Evolutionary conservation across 164 flowering plant species (phyloP), one percentile per base, ranked within the genome.

Genomic region (Vitis vinifera): DNA sequence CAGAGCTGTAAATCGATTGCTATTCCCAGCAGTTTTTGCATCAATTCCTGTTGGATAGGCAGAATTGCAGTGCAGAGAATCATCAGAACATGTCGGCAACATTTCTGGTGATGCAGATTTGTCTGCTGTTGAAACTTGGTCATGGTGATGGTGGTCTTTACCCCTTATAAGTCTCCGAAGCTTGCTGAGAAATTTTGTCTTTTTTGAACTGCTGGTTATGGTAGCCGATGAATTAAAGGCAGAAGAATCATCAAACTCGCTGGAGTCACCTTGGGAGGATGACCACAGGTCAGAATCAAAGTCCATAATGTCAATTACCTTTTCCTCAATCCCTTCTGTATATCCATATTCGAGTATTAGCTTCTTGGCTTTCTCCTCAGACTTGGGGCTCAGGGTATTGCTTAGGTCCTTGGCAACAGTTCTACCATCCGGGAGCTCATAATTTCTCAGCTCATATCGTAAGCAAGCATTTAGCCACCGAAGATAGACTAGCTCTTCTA

Each of bases 381-480:
- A 93, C 62, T 73, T 84, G 27, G 97, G 95, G 75, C 97, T 92
- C 48, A 93, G 65, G 3, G 77, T 79, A 73, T 80, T 92, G 82
- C 93, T 91, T 6, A 96, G 87, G 78, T 96, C 95, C 68, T 88
- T 79, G 2, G 98, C 98, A 61, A 84, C 83, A 11, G 89, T 86
- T 82, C 86, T 91, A 63, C 92, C 94, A 10, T 83, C 70, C 30
- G 78, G 77, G 0, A 91, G 83, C 66, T 91, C 84, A 71, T 79
- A 87, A 71, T 91, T 86, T 65, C 95, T 79, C 55, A 96, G 82
- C 69, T 96, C 98, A 66, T 87, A 87, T 10, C 99, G 78, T 49
- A 96, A 78, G 73, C 98, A 96, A 59, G 99, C 99, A 67, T 96
- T 96, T 29, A 96, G 69, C 98, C 99, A 96, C 31, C 89, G 81